Evolutionary conservation across 2,329 filamentous ascomycete genomes (phyloP), one percentile per base, ranked within the genome.

Genomic region (Monilinia fructicola): DNA sequence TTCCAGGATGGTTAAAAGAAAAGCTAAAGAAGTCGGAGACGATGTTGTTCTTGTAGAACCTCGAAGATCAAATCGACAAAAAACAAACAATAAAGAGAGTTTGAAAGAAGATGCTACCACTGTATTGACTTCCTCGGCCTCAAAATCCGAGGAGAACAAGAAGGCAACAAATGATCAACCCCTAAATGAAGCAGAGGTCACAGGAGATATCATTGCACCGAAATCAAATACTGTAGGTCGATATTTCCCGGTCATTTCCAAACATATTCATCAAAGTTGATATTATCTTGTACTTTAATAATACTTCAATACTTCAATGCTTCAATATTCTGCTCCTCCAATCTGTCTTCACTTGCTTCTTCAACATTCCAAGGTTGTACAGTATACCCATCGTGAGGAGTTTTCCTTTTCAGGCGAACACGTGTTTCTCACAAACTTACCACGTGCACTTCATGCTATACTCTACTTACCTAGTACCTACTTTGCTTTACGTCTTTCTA

Each of bases 1-100:
- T 23, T 42, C 31, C 58, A 66, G 28, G 9, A 74, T 75, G 74
- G 68, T 67, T 14, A 75, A 76, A 69, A 65, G 74, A 63, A 75
- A 75, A 66, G 70, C 69, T 50, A 70, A 70, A 60, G 68, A 74
- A 14, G 16, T 70, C 35, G 71, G 52, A 21, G 64, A 54, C n/a
- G 65, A 23, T 21, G 53, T 46, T 44, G 53, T 50, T 44, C 18
- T 38, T 18, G 21, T 28, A 14, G 69, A 70, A 21, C 71, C 71
- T 40, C 70, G 74, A 65, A 65, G 74, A 62, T 73, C 74, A 9
- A 72, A 70, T 68, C 72, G 74, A 14, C 67, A 68, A 42, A 69
- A 68, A 56, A 58, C 67, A 38, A 66, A 54, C 11, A 18, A 35
- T 26, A 4, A 52, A 23, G 26, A 60, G 44, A 56, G 63, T 50